phyloP scores from a whole-genome alignment of 73 alveolate genomes.

The Loxodes magnus region DNA sequence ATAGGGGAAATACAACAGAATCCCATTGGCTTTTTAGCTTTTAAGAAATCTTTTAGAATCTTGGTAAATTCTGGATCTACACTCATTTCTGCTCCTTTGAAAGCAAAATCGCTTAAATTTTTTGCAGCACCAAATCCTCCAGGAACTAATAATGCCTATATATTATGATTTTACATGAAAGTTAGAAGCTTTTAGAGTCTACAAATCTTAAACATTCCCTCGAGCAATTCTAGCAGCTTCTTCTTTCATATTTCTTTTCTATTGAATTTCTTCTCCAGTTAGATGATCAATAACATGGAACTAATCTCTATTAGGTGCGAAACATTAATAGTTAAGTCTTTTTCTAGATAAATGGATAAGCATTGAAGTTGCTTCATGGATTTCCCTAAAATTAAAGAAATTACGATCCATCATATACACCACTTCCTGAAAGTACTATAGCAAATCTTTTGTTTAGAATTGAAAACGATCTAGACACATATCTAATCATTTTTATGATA shows the following conservation, averaged over 20 bases:
- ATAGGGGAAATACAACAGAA: slow-evolving; percentile 42
- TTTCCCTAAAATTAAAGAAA: slow-evolving; percentile 18
- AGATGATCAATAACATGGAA: slow-evolving; percentile 34
- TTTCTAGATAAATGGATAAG: slow-evolving; percentile 21
- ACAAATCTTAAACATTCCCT: slow-evolving; percentile 29
- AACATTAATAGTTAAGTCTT: slow-evolving; percentile 11
- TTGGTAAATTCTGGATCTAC: slow-evolving; percentile 29
- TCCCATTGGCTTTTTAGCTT: slow-evolving; percentile 33
- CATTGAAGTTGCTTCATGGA: slow-evolving; percentile 34
- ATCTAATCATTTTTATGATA: too few relatives aligned
- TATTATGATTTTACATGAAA: too few relatives aligned
- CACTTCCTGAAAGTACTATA: slow-evolving; percentile 44
- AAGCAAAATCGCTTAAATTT: slow-evolving; percentile 33
- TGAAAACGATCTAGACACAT: not conserved
- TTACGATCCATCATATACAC: slow-evolving; percentile 45
- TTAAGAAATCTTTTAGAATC: slow-evolving; percentile 25
- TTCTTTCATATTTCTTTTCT: slow-evolving; percentile 25
- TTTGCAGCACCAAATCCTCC: slow-evolving; percentile 69
- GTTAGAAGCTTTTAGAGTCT: slow-evolving; percentile 13
- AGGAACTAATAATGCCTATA: slow-evolving; percentile 46
- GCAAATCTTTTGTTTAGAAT: slow-evolving; percentile 25
- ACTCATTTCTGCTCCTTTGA: slow-evolving; percentile 39
- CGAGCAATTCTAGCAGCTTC: slow-evolving; percentile 62
- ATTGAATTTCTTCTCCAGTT: slow-evolving; percentile 16
- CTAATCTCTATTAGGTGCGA: slow-evolving; percentile 21